phyloP scores from a whole-genome alignment of 2,329 filamentous ascomycete species.

The Coleophoma crateriformis region DNA sequence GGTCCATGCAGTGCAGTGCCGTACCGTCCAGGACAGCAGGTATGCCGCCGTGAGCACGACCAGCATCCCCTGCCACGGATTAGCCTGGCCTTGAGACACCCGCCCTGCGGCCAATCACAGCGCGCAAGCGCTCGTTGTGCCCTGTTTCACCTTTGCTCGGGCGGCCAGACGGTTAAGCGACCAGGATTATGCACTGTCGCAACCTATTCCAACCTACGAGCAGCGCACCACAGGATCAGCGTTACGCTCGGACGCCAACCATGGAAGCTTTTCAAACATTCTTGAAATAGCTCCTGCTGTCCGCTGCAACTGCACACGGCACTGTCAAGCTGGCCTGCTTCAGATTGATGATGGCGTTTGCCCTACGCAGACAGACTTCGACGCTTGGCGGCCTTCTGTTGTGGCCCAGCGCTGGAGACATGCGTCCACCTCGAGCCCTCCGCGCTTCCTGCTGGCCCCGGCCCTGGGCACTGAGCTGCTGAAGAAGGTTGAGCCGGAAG shows the following conservation, averaged over 20 bases:
- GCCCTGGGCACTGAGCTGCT: background rate
- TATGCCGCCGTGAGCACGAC: background rate
- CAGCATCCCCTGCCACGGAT: background rate
- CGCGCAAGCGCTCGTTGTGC: background rate
- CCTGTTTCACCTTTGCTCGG: background rate
- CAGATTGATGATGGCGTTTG: background rate
- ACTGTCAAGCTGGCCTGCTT: background rate
- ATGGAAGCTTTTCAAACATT: slow-evolving; percentile 2
- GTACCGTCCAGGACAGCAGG: background rate
- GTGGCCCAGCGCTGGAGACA: background rate
- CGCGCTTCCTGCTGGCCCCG: background rate
- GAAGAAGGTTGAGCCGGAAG: background rate
- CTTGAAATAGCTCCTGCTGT: background rate
- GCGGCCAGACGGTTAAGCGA: background rate
- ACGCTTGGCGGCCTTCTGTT: background rate
- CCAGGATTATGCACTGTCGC: background rate
- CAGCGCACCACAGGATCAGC: background rate
- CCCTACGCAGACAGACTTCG: too few species aligned
- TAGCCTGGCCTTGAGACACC: background rate
- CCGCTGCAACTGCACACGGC: background rate
- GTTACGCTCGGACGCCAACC: background rate
- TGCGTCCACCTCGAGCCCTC: background rate
- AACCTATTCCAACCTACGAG: background rate
- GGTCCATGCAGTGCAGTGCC: background rate
- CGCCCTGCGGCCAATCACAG: background rate